Conservation (phyloP, 2,329 filamentous ascomycete genomes). For the Sporothrix sp. region DNA sequence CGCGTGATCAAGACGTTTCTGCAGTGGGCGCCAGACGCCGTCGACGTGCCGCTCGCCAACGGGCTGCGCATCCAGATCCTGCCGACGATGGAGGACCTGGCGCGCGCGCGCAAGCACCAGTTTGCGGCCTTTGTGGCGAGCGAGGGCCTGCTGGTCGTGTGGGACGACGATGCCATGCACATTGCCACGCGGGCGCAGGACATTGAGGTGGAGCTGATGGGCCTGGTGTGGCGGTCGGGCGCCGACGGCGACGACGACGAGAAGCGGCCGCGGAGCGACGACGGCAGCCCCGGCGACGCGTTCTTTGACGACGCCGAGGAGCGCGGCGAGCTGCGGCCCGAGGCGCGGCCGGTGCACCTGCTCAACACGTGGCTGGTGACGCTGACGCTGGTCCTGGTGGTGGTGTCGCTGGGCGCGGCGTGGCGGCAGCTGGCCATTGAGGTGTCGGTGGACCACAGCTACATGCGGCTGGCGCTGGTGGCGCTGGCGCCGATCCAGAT, state of each 20-base stretch:
- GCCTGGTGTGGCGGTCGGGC: constrained; percentile 60
- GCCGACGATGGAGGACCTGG: constrained; percentile 60
- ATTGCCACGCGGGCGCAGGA: constrained; percentile 58
- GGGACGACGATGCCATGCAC: constrained; percentile 71
- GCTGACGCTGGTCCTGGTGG: constrained; percentile 56
- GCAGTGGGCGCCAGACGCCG: constrained; percentile 60
- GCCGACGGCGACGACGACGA: constrained; percentile 44
- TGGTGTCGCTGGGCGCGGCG: constrained; percentile 57
- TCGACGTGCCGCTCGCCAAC: constrained; percentile 67
- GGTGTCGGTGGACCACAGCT: constrained; percentile 53
- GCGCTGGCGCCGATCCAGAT: constrained; percentile 60
- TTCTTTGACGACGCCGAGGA: constrained; percentile 60
- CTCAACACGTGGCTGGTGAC: constrained; percentile 61
- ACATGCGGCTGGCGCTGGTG: constrained; percentile 54
- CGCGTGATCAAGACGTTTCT: constrained; percentile 70
- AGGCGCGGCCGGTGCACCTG: constrained; percentile 57
- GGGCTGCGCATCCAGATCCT: constrained; percentile 69
- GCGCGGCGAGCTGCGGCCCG: constrained; percentile 55
- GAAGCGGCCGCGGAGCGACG: constrained; percentile 36
- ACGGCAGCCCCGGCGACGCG: constrained; percentile 19
- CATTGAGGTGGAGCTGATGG: constrained; percentile 69
- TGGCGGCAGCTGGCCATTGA: constrained; percentile 61
- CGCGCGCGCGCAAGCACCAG: constrained; percentile 64
- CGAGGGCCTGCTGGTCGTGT: constrained; percentile 63
- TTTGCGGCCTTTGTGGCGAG: constrained; percentile 70